Evolutionary conservation across 2,329 filamentous ascomycete species (phyloP).

Genomic region (Ilyonectria mors-panacis): DNA sequence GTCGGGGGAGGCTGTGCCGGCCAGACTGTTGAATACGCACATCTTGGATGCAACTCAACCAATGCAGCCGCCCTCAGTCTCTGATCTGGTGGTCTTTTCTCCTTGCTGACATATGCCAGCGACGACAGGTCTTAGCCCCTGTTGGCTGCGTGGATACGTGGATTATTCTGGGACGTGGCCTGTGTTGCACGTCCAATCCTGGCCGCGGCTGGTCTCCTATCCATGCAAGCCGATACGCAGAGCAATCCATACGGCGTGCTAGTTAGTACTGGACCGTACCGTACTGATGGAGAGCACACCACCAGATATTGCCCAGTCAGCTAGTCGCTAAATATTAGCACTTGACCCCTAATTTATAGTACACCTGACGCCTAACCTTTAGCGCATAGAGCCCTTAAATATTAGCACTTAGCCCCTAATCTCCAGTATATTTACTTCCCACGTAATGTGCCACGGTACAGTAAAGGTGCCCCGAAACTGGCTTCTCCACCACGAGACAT

Average conservation of each 20-base stretch:
- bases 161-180: slow-evolving; percentile 17
- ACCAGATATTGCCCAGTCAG: background rate
- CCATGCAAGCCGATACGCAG: background rate
- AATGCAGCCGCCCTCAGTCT: background rate
- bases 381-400: too few relatives aligned
- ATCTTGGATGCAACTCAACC: slow-evolving; percentile 1
- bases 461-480: too few relatives aligned
- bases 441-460: too few relatives aligned
- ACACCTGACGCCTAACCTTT: too few relatives aligned
- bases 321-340: too few relatives aligned
- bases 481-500: too few relatives aligned
- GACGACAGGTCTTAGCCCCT: background rate
- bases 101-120: slow-evolving; percentile 27
- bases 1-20: slow-evolving; percentile 19
- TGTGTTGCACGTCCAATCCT: slow-evolving; percentile 1
- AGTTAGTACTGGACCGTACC: background rate
- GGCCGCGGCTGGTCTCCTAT: slow-evolving; percentile 11
- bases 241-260: slow-evolving; percentile 18
- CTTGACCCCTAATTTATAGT: too few relatives aligned
- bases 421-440: too few relatives aligned
- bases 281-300: slow-evolving; percentile 13
- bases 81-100: background rate
- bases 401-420: too few relatives aligned
- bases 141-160: slow-evolving; percentile 16
- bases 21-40: background rate